These are phyloP conservation scores for Populus nigra DNA, from an alignment of 345 rosid genomes.

Conservation along the genomic window DNA sequence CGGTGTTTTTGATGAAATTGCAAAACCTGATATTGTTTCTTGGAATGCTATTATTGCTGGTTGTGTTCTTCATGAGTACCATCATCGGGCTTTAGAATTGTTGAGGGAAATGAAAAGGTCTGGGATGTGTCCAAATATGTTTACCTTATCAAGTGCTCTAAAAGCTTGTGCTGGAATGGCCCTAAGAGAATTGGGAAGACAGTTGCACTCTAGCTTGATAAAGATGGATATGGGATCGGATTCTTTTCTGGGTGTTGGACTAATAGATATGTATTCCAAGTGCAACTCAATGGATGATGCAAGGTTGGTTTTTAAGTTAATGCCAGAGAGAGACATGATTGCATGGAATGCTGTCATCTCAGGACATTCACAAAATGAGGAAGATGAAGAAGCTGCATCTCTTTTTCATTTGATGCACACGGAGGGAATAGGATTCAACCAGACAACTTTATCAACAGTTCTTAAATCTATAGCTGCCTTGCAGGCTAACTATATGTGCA, in stretches of 20 bases:
- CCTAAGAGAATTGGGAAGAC: slow-evolving; percentile 41
- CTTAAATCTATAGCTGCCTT: slow-evolving; percentile 49
- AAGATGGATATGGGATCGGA: slow-evolving; percentile 46
- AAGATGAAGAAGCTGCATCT: slow-evolving; percentile 40
- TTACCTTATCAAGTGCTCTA: slow-evolving; percentile 53
- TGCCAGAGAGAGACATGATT: slow-evolving; percentile 48
- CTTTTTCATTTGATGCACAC: slow-evolving; percentile 44
- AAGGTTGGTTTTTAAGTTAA: slow-evolving; percentile 34
- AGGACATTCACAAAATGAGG: slow-evolving; percentile 51
- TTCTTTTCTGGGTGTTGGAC: slow-evolving; percentile 52
- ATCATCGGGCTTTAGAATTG: slow-evolving; percentile 38
- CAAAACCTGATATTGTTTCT: slow-evolving; percentile 52
- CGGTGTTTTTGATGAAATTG: slow-evolving; percentile 41
- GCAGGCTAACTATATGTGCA: slow-evolving; percentile 34
- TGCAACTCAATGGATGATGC: slow-evolving; percentile 40
- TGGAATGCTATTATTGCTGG: slow-evolving; percentile 70
- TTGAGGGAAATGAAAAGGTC: slow-evolving; percentile 40
- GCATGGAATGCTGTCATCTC: slow-evolving; percentile 58
- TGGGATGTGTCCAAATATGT: slow-evolving; percentile 44
- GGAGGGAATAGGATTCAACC: slow-evolving; percentile 47
- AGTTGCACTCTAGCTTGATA: slow-evolving; percentile 45
- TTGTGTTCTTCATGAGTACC: slow-evolving; percentile 45
- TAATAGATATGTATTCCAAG: slow-evolving; percentile 57
- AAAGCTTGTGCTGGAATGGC: slow-evolving; percentile 52
- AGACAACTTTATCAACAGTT: slow-evolving; percentile 53